Evolutionary conservation across 768 basidiomycete genomes (phyloP), one percentile per base, ranked within the genome.

Genomic region (Russula vinacea): DNA sequence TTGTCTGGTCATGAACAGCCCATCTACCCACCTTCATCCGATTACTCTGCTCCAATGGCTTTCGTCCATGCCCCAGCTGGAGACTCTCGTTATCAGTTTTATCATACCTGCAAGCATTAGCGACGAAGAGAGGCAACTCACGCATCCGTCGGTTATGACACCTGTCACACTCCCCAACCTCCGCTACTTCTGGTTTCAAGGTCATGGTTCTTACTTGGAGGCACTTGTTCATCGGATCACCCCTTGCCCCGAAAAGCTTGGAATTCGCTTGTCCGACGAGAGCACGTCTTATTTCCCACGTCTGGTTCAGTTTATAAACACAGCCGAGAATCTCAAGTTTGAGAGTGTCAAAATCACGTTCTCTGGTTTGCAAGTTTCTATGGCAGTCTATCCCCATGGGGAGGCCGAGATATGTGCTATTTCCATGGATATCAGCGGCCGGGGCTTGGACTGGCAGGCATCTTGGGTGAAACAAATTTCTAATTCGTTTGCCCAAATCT

Each of bases 131-230:
- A 50, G 33, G 16, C 35, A 40, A 16, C 29, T 6, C 16, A 6
- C 22, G 51, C 29, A 29, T 5, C 16, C 29, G 5, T 29, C 29
- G 22, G 44, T 50, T 13, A 16, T 17, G 26, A 50, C 49, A 1
- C 49, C 5, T 26, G 17, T 53, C 39, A 53, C 39, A 26, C 50
- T 60, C 24, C 51, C 17, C 17, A n/a, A 49, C 37, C 58, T 60
- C 11, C 11, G 24, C n/a, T 22, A 13, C 9, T 35, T 60, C 13
- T 5, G 5, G 1, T 53, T 60, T n/a, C 8, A 9, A 1, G 59
- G 59, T 5, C 11, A 9, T 26, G 32, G 37, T 16, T n/a, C 22
- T 24, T 39, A 55, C 9, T 37, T 55, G 53, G 53, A 55, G 24
- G 35, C 11, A 17, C 7, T 60, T 53, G 24, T 60, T 13, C 26